Evolutionary conservation across 352 stramenopile genomes (phyloP).

Genomic region (Discostella stelligera): DNA sequence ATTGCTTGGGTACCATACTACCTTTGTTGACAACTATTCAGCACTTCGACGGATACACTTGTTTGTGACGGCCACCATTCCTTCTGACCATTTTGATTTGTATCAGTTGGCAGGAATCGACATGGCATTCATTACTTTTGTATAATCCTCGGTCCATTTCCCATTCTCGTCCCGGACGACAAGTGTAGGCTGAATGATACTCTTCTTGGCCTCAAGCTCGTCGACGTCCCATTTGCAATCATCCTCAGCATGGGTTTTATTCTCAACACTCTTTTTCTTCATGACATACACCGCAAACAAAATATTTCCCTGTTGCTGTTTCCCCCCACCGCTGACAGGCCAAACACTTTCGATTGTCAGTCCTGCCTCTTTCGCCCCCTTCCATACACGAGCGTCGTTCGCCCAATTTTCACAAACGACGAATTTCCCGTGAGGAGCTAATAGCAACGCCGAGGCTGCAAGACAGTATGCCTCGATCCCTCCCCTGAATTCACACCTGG

Average conservation of each 20-base stretch:
- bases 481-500: conserved; percentile 80
- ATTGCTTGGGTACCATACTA: not conserved
- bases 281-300: conserved; percentile 69
- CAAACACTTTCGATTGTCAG: conserved; percentile 38
- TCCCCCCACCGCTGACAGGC: conserved; percentile 38
- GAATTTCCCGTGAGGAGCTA: conserved; percentile 37
- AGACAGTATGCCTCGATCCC: conserved; percentile 81
- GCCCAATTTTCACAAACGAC: conserved; percentile 71
- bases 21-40: too few relatives aligned
- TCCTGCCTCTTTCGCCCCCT: conserved; percentile 34
- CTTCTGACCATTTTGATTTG: not conserved
- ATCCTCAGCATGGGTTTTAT: not conserved
- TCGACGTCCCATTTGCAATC: not conserved
- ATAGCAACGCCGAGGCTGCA: conserved; percentile 51
- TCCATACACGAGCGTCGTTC: conserved; percentile 56
- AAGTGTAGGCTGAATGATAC: conserved; percentile 24
- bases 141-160: conserved; percentile 54
- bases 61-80: too few relatives aligned
- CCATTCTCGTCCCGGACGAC: conserved; percentile 44
- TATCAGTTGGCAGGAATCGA: conserved; percentile 40
- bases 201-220: not conserved
- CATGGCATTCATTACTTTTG: conserved; percentile 51
- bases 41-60: too few relatives aligned
- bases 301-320: conserved; percentile 25
- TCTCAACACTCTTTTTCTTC: conserved; percentile 19